Evolutionary conservation across 2,329 filamentous ascomycete genomes (phyloP), one percentile per base, ranked within the genome.

Genomic region (Zymoseptoria pseudotritici): DNA sequence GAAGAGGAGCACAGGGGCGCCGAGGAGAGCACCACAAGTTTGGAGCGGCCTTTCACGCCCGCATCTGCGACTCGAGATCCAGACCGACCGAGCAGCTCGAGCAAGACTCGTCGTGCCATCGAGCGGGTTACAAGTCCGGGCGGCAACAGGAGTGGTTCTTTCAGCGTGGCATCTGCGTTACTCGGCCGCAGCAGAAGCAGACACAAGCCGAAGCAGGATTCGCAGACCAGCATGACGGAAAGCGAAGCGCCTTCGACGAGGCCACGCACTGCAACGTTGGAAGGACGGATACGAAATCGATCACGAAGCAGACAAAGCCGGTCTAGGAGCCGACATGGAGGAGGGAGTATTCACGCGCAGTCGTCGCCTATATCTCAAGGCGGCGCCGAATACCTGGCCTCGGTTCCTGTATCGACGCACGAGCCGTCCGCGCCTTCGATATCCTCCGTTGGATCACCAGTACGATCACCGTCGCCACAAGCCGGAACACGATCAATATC

Each of bases 271-370:
- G 73, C 79, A 55, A 83, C 80, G 17, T 69, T 82, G 56, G 80
- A 82, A 54, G 79, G 79, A 63, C 67, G 36, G 36, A 46, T 22
- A 26, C 53, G 53, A 13, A 19, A 20, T 20, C 26, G 21, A 20
- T 54, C 53, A 54, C 53, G 13, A 17, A 31, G 53, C 53, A 54
- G 21, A 31, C 10, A 31, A 29, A 29, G 26, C 26, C 26, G 19
- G 50, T 69, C 73, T 53, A 75, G 84, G 60, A 80, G 76, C 66
- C 82, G 87, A 56, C 83, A 86, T 67, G 82, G 87, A 56, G 83
- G 90, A 51, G 86, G 87, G 55, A 90, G 88, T 26, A 83, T 90
- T 66, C 86, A 87, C 66, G 87, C 86, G 42, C 80, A 84, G 7
- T 76, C 79, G 3, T 82, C 84, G 4, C 78, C 83, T 54, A 77